Evolutionary conservation across 2,329 filamentous ascomycete genomes (phyloP), one percentile per base, ranked within the genome.

Genomic region (Fusarium drepaniforme): DNA sequence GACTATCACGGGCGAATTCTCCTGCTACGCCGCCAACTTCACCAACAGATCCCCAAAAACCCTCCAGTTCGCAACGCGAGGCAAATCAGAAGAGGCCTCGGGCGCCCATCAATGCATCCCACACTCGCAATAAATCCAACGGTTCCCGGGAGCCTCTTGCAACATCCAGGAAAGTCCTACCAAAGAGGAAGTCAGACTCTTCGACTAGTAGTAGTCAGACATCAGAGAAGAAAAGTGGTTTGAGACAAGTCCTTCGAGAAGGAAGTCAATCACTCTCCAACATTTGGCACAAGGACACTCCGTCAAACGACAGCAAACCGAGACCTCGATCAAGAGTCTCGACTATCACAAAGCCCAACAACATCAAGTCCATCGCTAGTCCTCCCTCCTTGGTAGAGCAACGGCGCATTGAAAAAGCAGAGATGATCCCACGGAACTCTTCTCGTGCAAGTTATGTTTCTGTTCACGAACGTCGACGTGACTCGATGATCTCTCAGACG

Each of bases 401-500:
- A 8, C 57, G 63, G 15, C 38, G 70, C 6, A 59, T 72, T 23
- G 69, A 79, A 30, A 78, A 77, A 8, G 77, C 80, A 9, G 81
- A 81, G 5, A 79, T 76, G 1, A 75, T 81, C 4, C 79, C 81
- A 15, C 82, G 85, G 33, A 85, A 81, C 57, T 84, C 85, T 7
- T 89, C 88, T 0, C 82, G 85, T 33, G 70, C 87, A 40, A 88
- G 87, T 56, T 88, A 86, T 71, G 84, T 89, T 15, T 87, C 89
- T 0, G 81, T 89, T 5, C 86, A 87, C 42, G 87, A 90, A 59
- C 84, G 82, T 30, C 84, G 86, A 5, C 85, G 88, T 25, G 87
- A 89, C 72, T 91, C 90, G 0, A 79, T 90, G 15, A 84, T 90
- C 5, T 91, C 90, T 0, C 84, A 89, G 61, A 88, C 88, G 2